Evolutionary conservation across 805 yeast species (phyloP).

Genomic region (Torulaspora gathmanii): DNA sequence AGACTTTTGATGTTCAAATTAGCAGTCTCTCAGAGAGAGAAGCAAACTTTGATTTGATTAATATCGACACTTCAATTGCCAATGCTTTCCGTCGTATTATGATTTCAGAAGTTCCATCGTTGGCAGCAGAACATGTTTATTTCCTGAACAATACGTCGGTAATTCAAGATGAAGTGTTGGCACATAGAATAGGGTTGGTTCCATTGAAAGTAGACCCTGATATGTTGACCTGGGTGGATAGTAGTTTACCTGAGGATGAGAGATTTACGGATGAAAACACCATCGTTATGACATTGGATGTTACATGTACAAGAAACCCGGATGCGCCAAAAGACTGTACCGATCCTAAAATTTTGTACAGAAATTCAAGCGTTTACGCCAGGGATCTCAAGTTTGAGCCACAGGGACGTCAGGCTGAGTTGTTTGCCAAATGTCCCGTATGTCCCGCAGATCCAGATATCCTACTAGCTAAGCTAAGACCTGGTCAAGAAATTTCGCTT

Average conservation of each 20-base stretch:
- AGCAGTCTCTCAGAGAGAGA: slow-evolving; percentile 59
- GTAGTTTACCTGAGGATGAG: slow-evolving; percentile 55
- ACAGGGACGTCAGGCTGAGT: slow-evolving; percentile 77
- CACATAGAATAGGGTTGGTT: slow-evolving; percentile 89
- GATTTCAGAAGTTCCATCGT: slow-evolving; percentile 95
- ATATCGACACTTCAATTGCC: slow-evolving; percentile 86
- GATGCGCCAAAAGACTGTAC: slow-evolving; percentile 72
- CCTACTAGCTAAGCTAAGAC: slow-evolving; percentile 85
- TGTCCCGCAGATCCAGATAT: slow-evolving; percentile 85
- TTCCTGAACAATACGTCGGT: slow-evolving; percentile 93
- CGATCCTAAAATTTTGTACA: slow-evolving; percentile 78
- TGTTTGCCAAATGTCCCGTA: slow-evolving; percentile 61
- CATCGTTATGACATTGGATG: slow-evolving; percentile 73
- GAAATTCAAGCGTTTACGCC: slow-evolving; percentile 85
- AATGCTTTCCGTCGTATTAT: slow-evolving; percentile 96
- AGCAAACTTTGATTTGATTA: slow-evolving; percentile 82
- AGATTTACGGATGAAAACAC: slow-evolving; percentile 86
- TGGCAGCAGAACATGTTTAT: slow-evolving; percentile 89
- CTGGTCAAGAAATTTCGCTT: slow-evolving; percentile 92
- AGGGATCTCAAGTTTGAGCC: slow-evolving; percentile 86
- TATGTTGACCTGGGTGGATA: slow-evolving; percentile 75
- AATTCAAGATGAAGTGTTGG: slow-evolving; percentile 93
- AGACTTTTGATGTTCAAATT: slow-evolving; percentile 61
- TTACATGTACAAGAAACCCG: slow-evolving; percentile 79
- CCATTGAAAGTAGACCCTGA: slow-evolving; percentile 94